Conservation (phyloP, 495 filamentous ascomycete species). For the Viridothelium virens region DNA sequence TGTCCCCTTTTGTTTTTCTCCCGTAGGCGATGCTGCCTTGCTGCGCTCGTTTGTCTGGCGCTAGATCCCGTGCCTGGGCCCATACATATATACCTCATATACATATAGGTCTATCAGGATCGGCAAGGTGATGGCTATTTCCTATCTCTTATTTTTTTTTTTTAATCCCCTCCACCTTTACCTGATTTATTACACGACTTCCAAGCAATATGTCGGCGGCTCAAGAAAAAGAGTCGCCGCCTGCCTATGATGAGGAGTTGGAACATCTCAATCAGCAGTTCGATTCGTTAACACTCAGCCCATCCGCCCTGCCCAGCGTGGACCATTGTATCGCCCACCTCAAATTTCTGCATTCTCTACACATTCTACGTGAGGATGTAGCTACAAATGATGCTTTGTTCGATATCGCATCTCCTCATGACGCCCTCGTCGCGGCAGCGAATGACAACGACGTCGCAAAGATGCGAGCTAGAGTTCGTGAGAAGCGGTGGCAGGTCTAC, state of each 20-base stretch:
- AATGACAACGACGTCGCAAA: conserved; percentile 27
- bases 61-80: too few relatives aligned
- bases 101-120: too few relatives aligned
- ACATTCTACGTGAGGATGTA: conserved; percentile 58
- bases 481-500: conserved; percentile 77
- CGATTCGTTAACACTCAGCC: not conserved
- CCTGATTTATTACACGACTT: too few relatives aligned
- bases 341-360: conserved; percentile 64
- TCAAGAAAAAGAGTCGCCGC: not conserved
- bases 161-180: too few relatives aligned
- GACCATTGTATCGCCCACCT: conserved; percentile 64
- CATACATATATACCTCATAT: too few relatives aligned
- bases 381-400: conserved; percentile 58
- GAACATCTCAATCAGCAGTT: not conserved
- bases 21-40: too few relatives aligned
- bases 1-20: too few relatives aligned
- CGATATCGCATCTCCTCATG: conserved; percentile 47
- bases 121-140: too few relatives aligned
- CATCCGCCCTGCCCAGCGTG: conserved; percentile 18
- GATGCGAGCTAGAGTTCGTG: conserved; percentile 48
- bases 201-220: not conserved
- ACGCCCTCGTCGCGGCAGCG: conserved; percentile 1
- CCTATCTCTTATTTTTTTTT: too few relatives aligned
- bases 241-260: not conserved
- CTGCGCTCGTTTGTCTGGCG: too few relatives aligned